Percentiles rank a stretch among this genome's conserved stretches.
Evolutionary conservation across 129 eudicot species (phyloP).

Genomic region (Arctium minus): DNA sequence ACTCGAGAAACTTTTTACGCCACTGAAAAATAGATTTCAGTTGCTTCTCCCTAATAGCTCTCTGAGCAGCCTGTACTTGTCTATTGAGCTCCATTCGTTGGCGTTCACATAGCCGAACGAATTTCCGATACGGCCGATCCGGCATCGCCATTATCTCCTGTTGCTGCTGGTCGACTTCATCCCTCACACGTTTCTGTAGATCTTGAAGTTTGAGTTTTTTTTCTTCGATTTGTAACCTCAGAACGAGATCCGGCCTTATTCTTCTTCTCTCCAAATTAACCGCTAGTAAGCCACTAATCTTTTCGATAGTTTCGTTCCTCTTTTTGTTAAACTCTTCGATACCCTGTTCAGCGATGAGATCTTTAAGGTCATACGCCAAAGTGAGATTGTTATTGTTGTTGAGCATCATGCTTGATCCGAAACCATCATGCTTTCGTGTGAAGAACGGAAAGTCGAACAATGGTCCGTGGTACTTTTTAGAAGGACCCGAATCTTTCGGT

Average conservation of each 20-base stretch:
- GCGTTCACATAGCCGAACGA: slow-evolving; percentile 82
- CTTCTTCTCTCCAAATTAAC: slow-evolving; percentile 75
- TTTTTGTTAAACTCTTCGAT: slow-evolving; percentile 43
- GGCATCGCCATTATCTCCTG: slow-evolving; percentile 97
- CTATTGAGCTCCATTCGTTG: slow-evolving; percentile 79
- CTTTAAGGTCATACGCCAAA: slow-evolving; percentile 81
- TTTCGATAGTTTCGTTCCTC: slow-evolving; percentile 59
- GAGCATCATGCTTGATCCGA: slow-evolving; percentile 73
- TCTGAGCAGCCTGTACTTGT: slow-evolving; percentile 67
- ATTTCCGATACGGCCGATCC: slow-evolving; percentile 82
- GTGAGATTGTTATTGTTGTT: slow-evolving; percentile 67
- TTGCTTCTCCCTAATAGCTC: slow-evolving; percentile 82
- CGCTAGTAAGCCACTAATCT: slow-evolving; percentile 73
- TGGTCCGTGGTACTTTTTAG: slow-evolving; percentile 90
- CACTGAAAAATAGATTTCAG: slow-evolving; percentile 73
- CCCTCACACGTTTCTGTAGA: slow-evolving; percentile 73
- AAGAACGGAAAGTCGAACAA: slow-evolving; percentile 93
- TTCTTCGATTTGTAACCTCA: slow-evolving; percentile 83
- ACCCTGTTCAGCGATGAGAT: slow-evolving; percentile 66
- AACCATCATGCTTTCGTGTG: slow-evolving; percentile 84
- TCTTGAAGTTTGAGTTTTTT: slow-evolving; percentile 64
- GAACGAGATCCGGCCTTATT: slow-evolving; percentile 85
- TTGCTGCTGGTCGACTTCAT: slow-evolving; percentile 77
- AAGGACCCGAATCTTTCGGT: slow-evolving; percentile 56
- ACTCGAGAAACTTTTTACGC: slow-evolving; percentile 98